Base-by-base conservation (phyloP, 2,329 filamentous ascomycete genomes). In the Colletotrichum viniferum region DNA sequence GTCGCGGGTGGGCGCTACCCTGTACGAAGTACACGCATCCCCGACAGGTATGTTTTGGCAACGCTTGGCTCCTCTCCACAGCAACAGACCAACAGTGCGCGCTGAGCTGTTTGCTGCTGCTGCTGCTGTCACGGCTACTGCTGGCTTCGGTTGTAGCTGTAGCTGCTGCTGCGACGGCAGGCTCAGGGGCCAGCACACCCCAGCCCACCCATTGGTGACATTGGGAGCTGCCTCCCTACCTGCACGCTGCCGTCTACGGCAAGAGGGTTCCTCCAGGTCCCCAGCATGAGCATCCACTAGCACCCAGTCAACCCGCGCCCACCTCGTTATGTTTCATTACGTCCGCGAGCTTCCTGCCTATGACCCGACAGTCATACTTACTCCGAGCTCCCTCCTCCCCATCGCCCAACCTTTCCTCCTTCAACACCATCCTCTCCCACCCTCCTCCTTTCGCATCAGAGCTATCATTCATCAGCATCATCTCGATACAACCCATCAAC, bases 321-420 rank as follows among this genome's bases (percentile, higher is more conserved):
- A 48, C 70, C 65, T 60, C 60, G 64, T 60, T 62, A 74, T 76
- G 70, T 74, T 74, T 76, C 38, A 64, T 76, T 76, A 76, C 71
- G 74, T 74, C 71, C 74, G 66, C 74, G 66, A 70, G 65, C 71
- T 70, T 62, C 65, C 71, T 75, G 73, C 69, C 73, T 72, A 62
- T n/a, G 36, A 38, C 30, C 64, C 55, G 13, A 55, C 38, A 52
- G 24, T 34, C 65, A 65, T 55, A 69, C 64, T 74, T 65, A 52
- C 71, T 60, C 65, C 70, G 60, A 71, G 75, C 72, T 71, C 66
- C 38, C 43, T 69, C 58, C 61, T 67, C 73, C 56, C 74, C 34
- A 36, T 52, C 24, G 48, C 52, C 38, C 34, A 30, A 26, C 18
- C 21, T 63, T 55, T 14, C 32, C 12, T 56, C 52, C 73, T 71